Base-by-base conservation (phyloP, 164 flowering plant species). In the Annona squamosa region DNA sequence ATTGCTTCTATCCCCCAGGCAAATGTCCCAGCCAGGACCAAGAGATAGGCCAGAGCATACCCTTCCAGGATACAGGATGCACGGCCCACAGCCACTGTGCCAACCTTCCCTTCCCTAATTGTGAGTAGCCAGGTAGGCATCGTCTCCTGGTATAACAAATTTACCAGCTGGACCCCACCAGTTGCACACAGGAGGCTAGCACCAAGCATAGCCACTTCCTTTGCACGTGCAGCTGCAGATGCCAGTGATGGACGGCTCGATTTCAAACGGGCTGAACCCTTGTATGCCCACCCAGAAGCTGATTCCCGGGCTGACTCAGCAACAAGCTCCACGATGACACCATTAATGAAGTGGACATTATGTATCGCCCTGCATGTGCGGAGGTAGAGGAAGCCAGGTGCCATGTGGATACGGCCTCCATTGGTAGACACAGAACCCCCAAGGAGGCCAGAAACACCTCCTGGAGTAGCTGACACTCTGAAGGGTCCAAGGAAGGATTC, bases 91-190 rank as follows among this genome's bases (percentile, higher is more conserved):
- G 74, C 77, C 26, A 77, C 78, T 46, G 77, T 77, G n/a, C 78
- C 78, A 0, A 4, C 65, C 67, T 77, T 79, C 41, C 52, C 77
- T 19, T 82, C 81, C 79, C 74, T 84, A 0, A 82, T 67, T 12
- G 95, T 84, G 45, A 94, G 87, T 65, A 94, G 79, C 97, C 97
- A 91, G 0, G 97, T 87, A 0, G 98, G 97, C 63, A 94, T 68
- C 0, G 88, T 87, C 70, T 90, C 91, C 68, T 76, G 85, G 74
- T 86, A 86, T 70, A 94, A 69, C 65, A 83, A 72, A 66, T 86
- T 90, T n/a, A 92, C 91, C 56, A 87, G 82, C 42, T 74, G 82
- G 13, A 78, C 45, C 37, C 97, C 94, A 56, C 97, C 98, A 0
- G 97, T 72, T 1, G 84, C 79, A 73, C 91, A 92, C 45, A 91